phyloP scores from a whole-genome alignment of 352 stramenopile species.

The Phytophthora pisi region DNA sequence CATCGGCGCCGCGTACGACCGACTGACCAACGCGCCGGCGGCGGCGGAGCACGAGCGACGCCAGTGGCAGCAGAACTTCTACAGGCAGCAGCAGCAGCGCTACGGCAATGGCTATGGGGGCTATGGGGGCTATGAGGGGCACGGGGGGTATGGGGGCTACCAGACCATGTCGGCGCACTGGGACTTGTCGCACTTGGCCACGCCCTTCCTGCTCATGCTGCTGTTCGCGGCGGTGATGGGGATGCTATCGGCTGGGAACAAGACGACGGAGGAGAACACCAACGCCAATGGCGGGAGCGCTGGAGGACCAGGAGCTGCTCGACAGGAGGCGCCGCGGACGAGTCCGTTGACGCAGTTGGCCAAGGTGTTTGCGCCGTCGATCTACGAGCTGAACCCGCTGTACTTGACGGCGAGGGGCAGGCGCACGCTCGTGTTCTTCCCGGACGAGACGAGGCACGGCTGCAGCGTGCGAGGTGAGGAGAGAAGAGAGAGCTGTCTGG shows the following conservation, averaged over 20 bases:
- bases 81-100: slow-evolving; percentile 55
- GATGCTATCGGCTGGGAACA: slow-evolving; percentile 48
- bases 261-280: slow-evolving; percentile 15
- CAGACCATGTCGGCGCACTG: slow-evolving; percentile 17
- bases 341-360: slow-evolving; percentile 60
- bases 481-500: not conserved
- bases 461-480: slow-evolving; percentile 60
- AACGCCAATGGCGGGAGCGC: not conserved
- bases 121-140: slow-evolving; percentile 1
- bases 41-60: slow-evolving; percentile 14
- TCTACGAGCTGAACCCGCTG: slow-evolving; percentile 65
- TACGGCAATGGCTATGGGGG: not conserved
- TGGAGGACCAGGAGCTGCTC: not conserved
- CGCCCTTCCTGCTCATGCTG: slow-evolving; percentile 56
- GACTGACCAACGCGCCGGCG: slow-evolving; percentile 37
- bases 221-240: slow-evolving; percentile 51
- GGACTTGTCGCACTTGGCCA: slow-evolving; percentile 42
- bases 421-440: slow-evolving; percentile 70
- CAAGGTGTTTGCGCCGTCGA: slow-evolving; percentile 74
- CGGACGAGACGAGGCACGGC: slow-evolving; percentile 46
- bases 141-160: slow-evolving; percentile 3
- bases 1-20: slow-evolving; percentile 75
- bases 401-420: slow-evolving; percentile 69
- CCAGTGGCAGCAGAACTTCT: slow-evolving; percentile 50
- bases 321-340: slow-evolving; percentile 17